Conservation (phyloP, 805 yeast species). For the Dipodascopsis tothii region DNA sequence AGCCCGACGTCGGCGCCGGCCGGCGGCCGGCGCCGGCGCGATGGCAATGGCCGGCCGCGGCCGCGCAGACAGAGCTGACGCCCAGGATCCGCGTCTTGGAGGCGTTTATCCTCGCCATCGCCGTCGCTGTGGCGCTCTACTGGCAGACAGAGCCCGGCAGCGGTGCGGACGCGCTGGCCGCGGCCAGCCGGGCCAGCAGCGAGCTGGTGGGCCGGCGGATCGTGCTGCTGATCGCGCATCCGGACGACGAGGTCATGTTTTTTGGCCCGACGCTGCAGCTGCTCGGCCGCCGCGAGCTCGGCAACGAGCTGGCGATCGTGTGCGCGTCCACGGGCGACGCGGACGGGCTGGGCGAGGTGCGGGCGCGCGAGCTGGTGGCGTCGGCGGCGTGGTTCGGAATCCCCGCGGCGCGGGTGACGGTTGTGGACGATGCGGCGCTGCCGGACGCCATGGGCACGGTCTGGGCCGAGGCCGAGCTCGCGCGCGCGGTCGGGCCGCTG, state of each 20-base stretch:
- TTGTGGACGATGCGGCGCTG: slow-evolving; percentile 46
- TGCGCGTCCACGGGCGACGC: slow-evolving; percentile 66
- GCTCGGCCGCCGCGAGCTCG: slow-evolving; percentile 22
- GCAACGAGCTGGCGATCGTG: slow-evolving; percentile 22
- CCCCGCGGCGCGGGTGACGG: slow-evolving; percentile 33
- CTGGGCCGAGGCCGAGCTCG: slow-evolving; percentile 53
- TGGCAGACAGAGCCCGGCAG: no score
- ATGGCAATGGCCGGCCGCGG: no score
- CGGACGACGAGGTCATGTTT: slow-evolving; percentile 98
- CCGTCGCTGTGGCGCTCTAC: not conserved
- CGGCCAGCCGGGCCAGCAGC: slow-evolving; percentile 3
- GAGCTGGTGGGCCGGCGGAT: slow-evolving; percentile 5
- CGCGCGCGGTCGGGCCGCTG: slow-evolving; percentile 33
- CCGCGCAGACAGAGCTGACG: no score
- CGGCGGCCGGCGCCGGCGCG: no score
- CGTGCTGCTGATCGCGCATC: slow-evolving; percentile 72
- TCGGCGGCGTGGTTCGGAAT: slow-evolving; percentile 53
- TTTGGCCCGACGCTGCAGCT: slow-evolving; percentile 72
- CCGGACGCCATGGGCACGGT: slow-evolving; percentile 59
- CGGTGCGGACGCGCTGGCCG: slow-evolving; percentile 2
- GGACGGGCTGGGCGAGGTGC: slow-evolving; percentile 58
- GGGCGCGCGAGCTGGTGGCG: slow-evolving; percentile 52
- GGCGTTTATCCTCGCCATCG: not conserved
- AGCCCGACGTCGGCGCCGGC: no score
- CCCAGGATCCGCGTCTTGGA: not conserved